Evolutionary conservation across 345 rosid species (phyloP).

Genomic region (Raphanus sativus): DNA sequence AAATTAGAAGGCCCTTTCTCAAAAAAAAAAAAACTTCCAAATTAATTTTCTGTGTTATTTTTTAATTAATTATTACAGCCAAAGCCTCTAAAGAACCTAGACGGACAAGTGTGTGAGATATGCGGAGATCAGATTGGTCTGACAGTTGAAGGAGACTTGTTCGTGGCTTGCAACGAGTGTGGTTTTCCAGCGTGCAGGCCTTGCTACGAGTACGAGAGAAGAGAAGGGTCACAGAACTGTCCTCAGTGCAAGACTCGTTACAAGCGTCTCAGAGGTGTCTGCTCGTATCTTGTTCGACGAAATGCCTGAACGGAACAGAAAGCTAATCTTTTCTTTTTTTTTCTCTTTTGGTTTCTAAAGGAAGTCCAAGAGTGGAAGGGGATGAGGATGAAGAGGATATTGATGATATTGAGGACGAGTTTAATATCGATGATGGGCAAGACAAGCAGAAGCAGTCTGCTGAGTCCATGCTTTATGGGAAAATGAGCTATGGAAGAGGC

Average conservation of each 20-base stretch:
- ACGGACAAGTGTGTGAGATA: conserved; percentile 96
- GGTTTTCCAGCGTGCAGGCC: conserved; percentile 95
- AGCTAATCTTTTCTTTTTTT: not conserved
- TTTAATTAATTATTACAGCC: conserved; percentile 47
- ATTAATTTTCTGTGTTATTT: not conserved
- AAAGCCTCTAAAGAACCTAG: conserved; percentile 83
- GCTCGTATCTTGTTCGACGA: not conserved
- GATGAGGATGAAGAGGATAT: conserved; percentile 95
- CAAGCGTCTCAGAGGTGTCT: conserved; percentile 70
- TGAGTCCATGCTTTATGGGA: conserved; percentile 90
- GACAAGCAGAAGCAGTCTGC: conserved; percentile 62
- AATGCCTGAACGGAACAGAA: not conserved
- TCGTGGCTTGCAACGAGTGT: conserved; percentile 97
- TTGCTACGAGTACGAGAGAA: conserved; percentile 92
- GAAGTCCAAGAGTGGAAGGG: conserved; percentile 89
- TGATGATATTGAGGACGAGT: conserved; percentile 93
- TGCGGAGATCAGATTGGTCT: conserved; percentile 84
- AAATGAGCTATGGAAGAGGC: conserved; percentile 98
- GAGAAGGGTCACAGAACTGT: conserved; percentile 89
- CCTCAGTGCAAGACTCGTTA: conserved; percentile 96
- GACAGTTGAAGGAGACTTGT: conserved; percentile 87
- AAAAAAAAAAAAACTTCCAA: too few species aligned
- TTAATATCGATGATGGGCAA: conserved; percentile 76
- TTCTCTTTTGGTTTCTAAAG: conserved; percentile 23
- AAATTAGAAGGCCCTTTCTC: too few species aligned